phyloP scores from a whole-genome alignment of 495 filamentous ascomycete species.

The Tuber umbilicatum region DNA sequence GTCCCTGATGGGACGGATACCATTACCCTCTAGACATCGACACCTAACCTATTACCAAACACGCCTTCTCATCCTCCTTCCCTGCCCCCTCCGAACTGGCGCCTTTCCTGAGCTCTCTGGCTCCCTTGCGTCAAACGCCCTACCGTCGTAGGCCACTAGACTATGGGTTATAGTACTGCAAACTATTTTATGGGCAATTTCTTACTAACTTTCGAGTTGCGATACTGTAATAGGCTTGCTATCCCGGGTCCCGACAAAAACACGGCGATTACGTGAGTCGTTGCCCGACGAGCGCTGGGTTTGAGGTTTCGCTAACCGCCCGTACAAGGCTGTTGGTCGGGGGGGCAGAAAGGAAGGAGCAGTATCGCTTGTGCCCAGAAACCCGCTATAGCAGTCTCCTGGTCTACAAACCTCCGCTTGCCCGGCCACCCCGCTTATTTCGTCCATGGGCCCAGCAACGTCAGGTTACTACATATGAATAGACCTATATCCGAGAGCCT shows the following conservation, averaged over 20 bases:
- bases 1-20: neutral
- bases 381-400: neutral
- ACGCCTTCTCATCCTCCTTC: neutral
- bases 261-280: neutral
- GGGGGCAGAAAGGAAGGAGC: neutral
- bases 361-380: neutral
- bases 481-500: neutral
- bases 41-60: neutral
- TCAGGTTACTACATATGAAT: neutral
- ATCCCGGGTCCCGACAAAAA: neutral
- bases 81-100: neutral
- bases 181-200: neutral
- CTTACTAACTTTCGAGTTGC: neutral
- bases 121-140: neutral
- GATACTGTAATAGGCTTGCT: neutral
- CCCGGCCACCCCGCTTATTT: neutral
- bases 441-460: neutral
- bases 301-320: neutral
- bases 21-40: neutral
- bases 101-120: neutral
- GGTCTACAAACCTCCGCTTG: neutral
- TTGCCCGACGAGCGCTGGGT: neutral
- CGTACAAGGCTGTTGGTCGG: neutral
- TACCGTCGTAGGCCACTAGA: neutral
- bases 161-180: neutral